phyloP scores from a whole-genome alignment of 306 rosid genomes.

The Biancaea sappan region DNA sequence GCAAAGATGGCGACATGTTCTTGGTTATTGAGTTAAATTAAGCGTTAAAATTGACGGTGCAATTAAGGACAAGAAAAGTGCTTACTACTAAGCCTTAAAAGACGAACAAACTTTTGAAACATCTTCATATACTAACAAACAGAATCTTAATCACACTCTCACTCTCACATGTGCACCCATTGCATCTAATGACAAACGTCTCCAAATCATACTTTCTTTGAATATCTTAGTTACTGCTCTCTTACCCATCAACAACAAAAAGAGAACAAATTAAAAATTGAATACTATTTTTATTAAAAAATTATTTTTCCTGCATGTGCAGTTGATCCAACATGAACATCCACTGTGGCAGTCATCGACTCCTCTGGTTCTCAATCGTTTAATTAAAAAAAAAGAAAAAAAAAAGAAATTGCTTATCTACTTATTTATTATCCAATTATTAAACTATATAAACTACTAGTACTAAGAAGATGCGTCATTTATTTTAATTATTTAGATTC shows the following conservation, averaged over 20 bases:
- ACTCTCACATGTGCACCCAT: slow-evolving; percentile 13
- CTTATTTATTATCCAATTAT: no score
- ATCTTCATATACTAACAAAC: background rate
- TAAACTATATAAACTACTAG: no score
- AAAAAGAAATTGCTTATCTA: no score
- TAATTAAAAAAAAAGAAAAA: no score
- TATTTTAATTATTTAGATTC: no score
- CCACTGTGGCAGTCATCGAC: no score
- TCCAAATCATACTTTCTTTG: slow-evolving; percentile 1
- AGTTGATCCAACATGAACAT: background rate
- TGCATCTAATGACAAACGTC: slow-evolving; percentile 28
- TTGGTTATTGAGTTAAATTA: background rate
- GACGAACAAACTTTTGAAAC: background rate
- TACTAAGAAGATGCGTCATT: no score
- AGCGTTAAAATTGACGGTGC: background rate
- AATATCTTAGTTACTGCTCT: background rate
- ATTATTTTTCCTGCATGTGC: slow-evolving; percentile 18
- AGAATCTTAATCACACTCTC: slow-evolving; percentile 4
- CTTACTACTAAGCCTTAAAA: background rate
- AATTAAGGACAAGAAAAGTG: background rate
- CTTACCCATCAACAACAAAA: background rate
- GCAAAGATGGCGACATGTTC: background rate
- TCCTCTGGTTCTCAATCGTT: no score
- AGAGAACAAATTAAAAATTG: background rate
- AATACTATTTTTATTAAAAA: no score